Conservation (phyloP, 116 monocot genomes). For the Iris pallida region DNA sequence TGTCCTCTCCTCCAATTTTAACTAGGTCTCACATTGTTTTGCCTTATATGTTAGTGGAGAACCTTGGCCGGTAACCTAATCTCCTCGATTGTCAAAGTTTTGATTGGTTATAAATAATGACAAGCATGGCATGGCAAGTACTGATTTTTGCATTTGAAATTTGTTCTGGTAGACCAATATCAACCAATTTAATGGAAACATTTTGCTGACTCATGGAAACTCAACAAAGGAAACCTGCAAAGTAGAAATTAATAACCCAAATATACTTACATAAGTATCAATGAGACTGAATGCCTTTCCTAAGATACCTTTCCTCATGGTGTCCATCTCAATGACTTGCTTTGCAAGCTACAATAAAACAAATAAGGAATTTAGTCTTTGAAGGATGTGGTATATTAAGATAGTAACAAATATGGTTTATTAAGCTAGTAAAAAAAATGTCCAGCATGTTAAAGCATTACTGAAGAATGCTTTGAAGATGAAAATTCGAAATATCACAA, state of each 20-base stretch:
- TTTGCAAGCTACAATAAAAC: slow-evolving; percentile 62
- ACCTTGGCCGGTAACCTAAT: no score
- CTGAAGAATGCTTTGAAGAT: no score
- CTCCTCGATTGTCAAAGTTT: no score
- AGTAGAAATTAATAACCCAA: neutral
- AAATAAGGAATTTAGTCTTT: neutral
- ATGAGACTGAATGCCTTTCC: slow-evolving; percentile 81
- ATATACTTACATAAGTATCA: slow-evolving; percentile 75
- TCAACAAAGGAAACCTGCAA: neutral
- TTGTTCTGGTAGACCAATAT: neutral
- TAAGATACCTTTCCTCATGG: slow-evolving; percentile 63
- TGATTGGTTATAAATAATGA: no score
- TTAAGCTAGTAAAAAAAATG: neutral
- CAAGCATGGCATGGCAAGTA: slow-evolving; percentile 2
- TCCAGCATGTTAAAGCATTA: neutral
- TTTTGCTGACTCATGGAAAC: neutral
- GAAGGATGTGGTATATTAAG: neutral
- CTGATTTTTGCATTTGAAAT: neutral
- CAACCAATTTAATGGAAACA: neutral
- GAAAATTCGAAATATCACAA: no score
- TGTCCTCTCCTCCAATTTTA: no score
- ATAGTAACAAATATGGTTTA: neutral
- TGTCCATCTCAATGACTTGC: slow-evolving; percentile 83
- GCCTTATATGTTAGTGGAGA: no score
- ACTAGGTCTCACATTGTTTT: no score